Percentiles rank a stretch among this genome's conserved stretches.
phyloP scores from a whole-genome alignment of 768 basidiomycete genomes.

The Lentinula sp. region DNA sequence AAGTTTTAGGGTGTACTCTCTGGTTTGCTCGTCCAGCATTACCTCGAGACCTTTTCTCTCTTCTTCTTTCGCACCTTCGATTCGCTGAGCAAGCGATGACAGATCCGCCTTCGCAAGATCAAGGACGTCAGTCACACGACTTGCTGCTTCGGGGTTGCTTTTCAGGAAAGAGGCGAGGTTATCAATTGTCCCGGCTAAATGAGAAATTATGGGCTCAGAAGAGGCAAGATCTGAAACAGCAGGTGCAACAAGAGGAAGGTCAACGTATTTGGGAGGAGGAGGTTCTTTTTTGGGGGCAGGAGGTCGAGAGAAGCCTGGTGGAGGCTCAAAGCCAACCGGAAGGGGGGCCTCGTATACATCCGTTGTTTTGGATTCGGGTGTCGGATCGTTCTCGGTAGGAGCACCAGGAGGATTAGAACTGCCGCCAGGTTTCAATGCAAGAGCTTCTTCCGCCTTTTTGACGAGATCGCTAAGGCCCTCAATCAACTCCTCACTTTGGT shows the following conservation, averaged over 20 bases:
- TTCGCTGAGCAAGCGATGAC: slow-evolving; percentile 64
- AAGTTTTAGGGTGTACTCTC: slow-evolving; percentile 77
- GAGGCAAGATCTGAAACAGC: slow-evolving; percentile 62
- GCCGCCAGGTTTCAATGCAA: slow-evolving; percentile 38
- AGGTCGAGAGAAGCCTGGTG: slow-evolving; percentile 78
- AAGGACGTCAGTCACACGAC: slow-evolving; percentile 69
- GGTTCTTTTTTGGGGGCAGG: slow-evolving; percentile 39
- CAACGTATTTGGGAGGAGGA: slow-evolving; percentile 21
- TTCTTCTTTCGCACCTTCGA: slow-evolving; percentile 75
- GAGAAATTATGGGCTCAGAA: slow-evolving; percentile 89
- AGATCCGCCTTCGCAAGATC: slow-evolving; percentile 80
- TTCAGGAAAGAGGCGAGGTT: slow-evolving; percentile 81
- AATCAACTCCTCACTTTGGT: slow-evolving; percentile 44
- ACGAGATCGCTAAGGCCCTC: slow-evolving; percentile 67
- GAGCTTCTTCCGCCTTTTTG: slow-evolving; percentile 65
- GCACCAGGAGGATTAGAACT: slow-evolving; percentile 9
- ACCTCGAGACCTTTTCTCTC: slow-evolving; percentile 62
- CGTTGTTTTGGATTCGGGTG: slow-evolving; percentile 10
- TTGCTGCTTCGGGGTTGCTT: slow-evolving; percentile 59
- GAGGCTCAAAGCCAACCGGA: slow-evolving; percentile 92
- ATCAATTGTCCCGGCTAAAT: slow-evolving; percentile 92
- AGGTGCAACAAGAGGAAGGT: slow-evolving; percentile 78
- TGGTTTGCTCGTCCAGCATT: slow-evolving; percentile 74
- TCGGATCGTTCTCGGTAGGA: neutral
- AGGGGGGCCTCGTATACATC: slow-evolving; percentile 65